Evolutionary conservation across 2,329 filamentous ascomycete species (phyloP).

Genomic region (Pseudogymnoascus sp.): DNA sequence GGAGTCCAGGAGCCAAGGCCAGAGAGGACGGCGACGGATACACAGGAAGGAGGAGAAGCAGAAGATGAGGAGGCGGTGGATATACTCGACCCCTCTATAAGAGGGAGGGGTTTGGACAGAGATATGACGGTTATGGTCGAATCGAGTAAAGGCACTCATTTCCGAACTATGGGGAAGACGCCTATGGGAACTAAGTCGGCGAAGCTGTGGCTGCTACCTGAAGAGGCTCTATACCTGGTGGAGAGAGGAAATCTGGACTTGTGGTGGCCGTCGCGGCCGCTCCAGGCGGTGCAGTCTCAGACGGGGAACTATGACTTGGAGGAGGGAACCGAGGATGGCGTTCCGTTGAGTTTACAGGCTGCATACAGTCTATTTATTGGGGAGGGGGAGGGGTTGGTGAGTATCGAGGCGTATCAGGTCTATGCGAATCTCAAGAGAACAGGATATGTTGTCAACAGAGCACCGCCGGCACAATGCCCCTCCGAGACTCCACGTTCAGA

Average conservation of each 20-base stretch:
- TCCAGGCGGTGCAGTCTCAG: slow-evolving; percentile 37
- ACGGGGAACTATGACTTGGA: slow-evolving; percentile 22
- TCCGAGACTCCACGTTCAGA: neutral
- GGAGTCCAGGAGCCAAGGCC: slow-evolving; percentile 24
- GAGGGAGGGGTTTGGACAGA: slow-evolving; percentile 55
- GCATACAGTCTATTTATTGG: slow-evolving; percentile 83
- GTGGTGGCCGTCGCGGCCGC: slow-evolving; percentile 63
- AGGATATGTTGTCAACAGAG: slow-evolving; percentile 75
- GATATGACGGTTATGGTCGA: slow-evolving; percentile 58
- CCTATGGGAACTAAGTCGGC: slow-evolving; percentile 49
- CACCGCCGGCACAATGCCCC: slow-evolving; percentile 35
- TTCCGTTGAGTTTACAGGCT: slow-evolving; percentile 87
- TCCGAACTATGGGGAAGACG: slow-evolving; percentile 67
- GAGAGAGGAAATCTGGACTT: slow-evolving; percentile 84
- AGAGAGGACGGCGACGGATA: slow-evolving; percentile 10
- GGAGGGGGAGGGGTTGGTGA: slow-evolving; percentile 55
- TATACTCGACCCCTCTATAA: slow-evolving; percentile 35
- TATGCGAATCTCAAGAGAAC: slow-evolving; percentile 76
- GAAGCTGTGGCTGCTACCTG: slow-evolving; percentile 76
- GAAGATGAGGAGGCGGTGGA: slow-evolving; percentile 19
- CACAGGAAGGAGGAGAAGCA: slow-evolving; percentile 11
- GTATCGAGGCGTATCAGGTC: slow-evolving; percentile 77
- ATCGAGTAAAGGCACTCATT: slow-evolving; percentile 63
- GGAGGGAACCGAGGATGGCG: slow-evolving; percentile 51
- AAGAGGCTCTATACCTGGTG: slow-evolving; percentile 83